Percentiles rank a stretch among this genome's conserved stretches.
These are phyloP conservation scores for Crithidia mellificae DNA, from an alignment of 208 protist species.

Conservation along the genomic window DNA sequence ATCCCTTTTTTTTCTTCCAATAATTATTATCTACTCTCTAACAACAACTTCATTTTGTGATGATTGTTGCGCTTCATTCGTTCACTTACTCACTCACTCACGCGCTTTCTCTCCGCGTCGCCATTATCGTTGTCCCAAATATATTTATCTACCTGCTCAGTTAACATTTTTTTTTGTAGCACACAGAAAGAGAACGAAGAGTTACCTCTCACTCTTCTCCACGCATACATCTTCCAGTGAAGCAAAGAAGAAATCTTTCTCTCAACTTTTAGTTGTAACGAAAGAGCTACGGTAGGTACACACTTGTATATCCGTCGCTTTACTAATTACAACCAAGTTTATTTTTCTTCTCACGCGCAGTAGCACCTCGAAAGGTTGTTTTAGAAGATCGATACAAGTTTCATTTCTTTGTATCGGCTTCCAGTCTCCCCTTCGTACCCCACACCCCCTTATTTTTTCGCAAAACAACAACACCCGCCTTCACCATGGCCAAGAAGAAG, in stretches of 20 bases:
- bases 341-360: too few species aligned
- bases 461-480: too few species aligned
- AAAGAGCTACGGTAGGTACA: slow-evolving; percentile 11
- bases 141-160: too few species aligned
- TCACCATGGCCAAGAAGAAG: slow-evolving; percentile 48
- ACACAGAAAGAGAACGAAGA: slow-evolving; percentile 14
- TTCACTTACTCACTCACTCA: too few species aligned
- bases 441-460: too few species aligned
- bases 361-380: not conserved
- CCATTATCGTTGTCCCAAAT: too few species aligned
- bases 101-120: too few species aligned
- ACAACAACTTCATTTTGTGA: too few species aligned
- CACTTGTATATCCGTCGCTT: slow-evolving; percentile 19
- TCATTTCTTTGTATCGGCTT: not conserved
- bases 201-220: slow-evolving; percentile 1
- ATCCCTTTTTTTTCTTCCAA: too few species aligned
- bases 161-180: slow-evolving; percentile 11
- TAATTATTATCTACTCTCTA: too few species aligned
- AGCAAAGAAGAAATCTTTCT: slow-evolving; percentile 7
- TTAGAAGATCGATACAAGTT: slow-evolving; percentile 1
- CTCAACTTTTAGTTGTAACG: not conserved
- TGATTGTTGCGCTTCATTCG: too few species aligned
- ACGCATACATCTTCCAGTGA: not conserved
- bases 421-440: not conserved
- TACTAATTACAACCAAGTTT: slow-evolving; percentile 8